Base-by-base conservation (phyloP, 805 yeast species). In the Metschnikowia drakensbergensis region DNA sequence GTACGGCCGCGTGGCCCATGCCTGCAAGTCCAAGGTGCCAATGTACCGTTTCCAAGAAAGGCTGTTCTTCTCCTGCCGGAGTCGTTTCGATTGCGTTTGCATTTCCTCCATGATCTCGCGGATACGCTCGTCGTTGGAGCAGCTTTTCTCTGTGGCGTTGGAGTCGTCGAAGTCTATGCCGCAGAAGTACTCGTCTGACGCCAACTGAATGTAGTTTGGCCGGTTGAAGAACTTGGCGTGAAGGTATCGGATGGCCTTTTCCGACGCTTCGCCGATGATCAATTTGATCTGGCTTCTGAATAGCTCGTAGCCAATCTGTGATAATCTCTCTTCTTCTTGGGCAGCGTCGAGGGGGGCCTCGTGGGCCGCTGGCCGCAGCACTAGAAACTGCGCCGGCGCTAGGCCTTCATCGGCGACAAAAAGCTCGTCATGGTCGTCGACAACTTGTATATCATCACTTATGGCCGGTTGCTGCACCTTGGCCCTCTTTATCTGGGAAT, bases 1-100 rank as follows among this genome's bases (percentile, higher is more conserved):
- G 0, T 82, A 77, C 0, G 88, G 86, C 51, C 91, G 67, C 0
- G 90, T 84, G 9, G 90, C 86, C 85, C 86, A 82, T 3, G 86
- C 87, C 45, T 76, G 76, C 1, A 81, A 77, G 49, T 77, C 77
- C 8, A 84, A 49, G 0, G 84, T 69, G 0, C 92, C 92, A 29
- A 86, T 72, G 55, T 74, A 84, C 37, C 75, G 65, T 26, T 47
- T 52, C 76, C 76, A 69, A n/a, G 37, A 11, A 6, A 30, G 27
- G 10, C 36, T 30, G 13, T 37, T 52, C 37, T 28, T 50, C 23
- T 46, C 48, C 41, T 36, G 46, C 1, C 46, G 17, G 6, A 51
- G 57, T 1, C 50, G 31, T 10, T 53, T 45, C 10, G 52, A 42
- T 25, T 49, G 54, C 3, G 50, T 23, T 11, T 35, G 44, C 52